Evolutionary conservation across 2,329 filamentous ascomycete species (phyloP), one percentile per base, ranked within the genome.

Genomic region (Plenodomus lindquistii): DNA sequence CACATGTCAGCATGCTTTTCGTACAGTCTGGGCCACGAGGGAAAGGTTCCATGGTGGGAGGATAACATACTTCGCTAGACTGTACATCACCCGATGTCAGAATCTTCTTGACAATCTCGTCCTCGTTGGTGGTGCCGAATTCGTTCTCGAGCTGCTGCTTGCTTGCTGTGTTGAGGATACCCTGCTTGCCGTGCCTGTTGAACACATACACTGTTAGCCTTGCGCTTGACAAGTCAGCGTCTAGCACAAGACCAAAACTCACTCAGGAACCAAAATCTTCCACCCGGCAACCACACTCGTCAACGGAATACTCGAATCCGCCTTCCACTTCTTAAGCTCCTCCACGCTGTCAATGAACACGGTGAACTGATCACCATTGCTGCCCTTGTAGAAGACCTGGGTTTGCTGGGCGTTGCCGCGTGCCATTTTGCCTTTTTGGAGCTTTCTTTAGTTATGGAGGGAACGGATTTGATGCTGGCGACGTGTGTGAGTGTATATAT

Each of bases 181-280:
- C 93, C 72, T 96, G 91, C 37, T 83, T 84, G 58, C 93, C 93
- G 72, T 96, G 91, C 74, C 91, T 96, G 50, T 51, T 13, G 37
- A 46, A 11, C 15, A 2, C 35, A 11, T 19, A 9, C 20, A 24
- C 34, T 19, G 35, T 52, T 46, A 51, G 48, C 44, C 24, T 34
- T 24, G 17, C 11, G 16, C 17, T 38, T 44, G 9, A 43, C 49
- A 37, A 36, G 50, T 45, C 36, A 9, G 27, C 37, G 11, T 29
- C 24, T 24, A 13, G 10, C 15, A 13, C 34, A 15, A 10, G 18
- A 18, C 3, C 18, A 21, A 27, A 27, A 79, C 88, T 77, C 81
- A 97, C 92, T 87, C 89, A 29, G 91, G 96, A 37, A 88, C 79
- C 67, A 96, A 96, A 67, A 99, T 81, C 81, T 96, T 89, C 81